These are phyloP conservation scores for Phaeotremella fagi DNA, from an alignment of 768 basidiomycete species.

Conservation along the genomic window DNA sequence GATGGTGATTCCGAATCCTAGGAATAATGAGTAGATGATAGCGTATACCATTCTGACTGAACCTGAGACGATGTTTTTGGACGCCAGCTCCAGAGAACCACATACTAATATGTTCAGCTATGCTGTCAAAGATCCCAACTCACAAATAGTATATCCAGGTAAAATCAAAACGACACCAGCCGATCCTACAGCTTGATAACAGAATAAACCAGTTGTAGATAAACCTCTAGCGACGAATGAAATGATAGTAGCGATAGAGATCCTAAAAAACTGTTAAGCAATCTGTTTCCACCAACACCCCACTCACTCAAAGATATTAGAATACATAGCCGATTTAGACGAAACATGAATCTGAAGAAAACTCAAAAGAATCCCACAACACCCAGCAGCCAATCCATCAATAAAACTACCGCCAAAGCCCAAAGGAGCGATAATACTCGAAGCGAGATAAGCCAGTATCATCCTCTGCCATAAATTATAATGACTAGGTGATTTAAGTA, in stretches of 20 bases:
- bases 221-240: constrained; percentile 61
- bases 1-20: constrained; percentile 45
- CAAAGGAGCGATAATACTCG: constrained; percentile 73
- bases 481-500: constrained; percentile 63
- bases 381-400: constrained; percentile 37
- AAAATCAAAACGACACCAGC: constrained; percentile 42
- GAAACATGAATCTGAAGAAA: constrained; percentile 70
- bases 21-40: constrained; percentile 46
- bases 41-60: constrained; percentile 45
- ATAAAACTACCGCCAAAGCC: constrained; percentile 75
- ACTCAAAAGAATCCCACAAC: constrained; percentile 59
- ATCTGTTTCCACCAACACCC: too few species aligned
- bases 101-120: constrained; percentile 24
- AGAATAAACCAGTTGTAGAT: constrained; percentile 38
- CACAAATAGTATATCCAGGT: constrained; percentile 44
- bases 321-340: constrained; percentile 70
- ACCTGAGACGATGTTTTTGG: constrained; percentile 43
- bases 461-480: constrained; percentile 64
- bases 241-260: constrained; percentile 73
- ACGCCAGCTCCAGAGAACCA: constrained; percentile 44
- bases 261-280: constrained; percentile 58
- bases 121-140: constrained; percentile 10
- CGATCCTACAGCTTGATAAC: constrained; percentile 40
- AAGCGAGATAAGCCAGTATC: constrained; percentile 64
- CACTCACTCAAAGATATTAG: constrained; percentile 85